Evolutionary conservation across 1,284 basidiomycete genomes (phyloP).

Genomic region (Papiliotrema nemorosa): DNA sequence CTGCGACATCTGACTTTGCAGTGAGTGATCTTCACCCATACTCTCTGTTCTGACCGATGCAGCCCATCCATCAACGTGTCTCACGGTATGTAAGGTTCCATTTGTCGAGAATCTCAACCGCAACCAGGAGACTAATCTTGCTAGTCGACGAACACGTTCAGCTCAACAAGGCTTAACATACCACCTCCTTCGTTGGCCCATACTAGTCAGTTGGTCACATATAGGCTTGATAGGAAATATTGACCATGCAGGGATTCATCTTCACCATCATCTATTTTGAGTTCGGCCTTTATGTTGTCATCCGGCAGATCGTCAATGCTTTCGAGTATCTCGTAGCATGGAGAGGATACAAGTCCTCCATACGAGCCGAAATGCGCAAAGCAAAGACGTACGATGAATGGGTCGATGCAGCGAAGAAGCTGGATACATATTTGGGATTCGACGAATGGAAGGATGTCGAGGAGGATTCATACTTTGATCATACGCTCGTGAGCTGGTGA

Average conservation of each 20-base stretch:
- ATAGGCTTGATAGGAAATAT: not conserved
- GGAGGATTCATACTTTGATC: conserved; percentile 85
- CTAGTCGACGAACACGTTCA: conserved; percentile 41
- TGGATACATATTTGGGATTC: conserved; percentile 80
- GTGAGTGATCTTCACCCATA: conserved; percentile 17
- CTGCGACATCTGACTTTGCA: conserved; percentile 87
- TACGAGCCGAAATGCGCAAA: conserved; percentile 70
- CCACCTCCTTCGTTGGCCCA: conserved; percentile 79
- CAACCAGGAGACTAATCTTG: conserved; percentile 9
- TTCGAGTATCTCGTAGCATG: conserved; percentile 88
- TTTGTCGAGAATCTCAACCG: not conserved
- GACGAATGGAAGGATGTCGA: conserved; percentile 81
- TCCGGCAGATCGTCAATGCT: conserved; percentile 87
- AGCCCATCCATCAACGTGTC: conserved; percentile 77
- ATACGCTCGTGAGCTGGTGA: conserved; percentile 64
- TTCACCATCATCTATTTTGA: conserved; percentile 80
- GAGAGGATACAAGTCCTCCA: conserved; percentile 75
- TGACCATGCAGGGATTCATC: conserved; percentile 63
- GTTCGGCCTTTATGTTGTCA: conserved; percentile 80
- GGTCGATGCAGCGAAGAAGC: conserved; percentile 71
- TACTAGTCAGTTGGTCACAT: conserved; percentile 61
- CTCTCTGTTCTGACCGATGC: conserved; percentile 2
- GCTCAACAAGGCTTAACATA: conserved; percentile 70
- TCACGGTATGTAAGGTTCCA: conserved; percentile 26
- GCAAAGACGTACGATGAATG: conserved; percentile 72